Base-by-base conservation (phyloP, 2,329 filamentous ascomycete genomes). In the Exophiala calicioides region DNA sequence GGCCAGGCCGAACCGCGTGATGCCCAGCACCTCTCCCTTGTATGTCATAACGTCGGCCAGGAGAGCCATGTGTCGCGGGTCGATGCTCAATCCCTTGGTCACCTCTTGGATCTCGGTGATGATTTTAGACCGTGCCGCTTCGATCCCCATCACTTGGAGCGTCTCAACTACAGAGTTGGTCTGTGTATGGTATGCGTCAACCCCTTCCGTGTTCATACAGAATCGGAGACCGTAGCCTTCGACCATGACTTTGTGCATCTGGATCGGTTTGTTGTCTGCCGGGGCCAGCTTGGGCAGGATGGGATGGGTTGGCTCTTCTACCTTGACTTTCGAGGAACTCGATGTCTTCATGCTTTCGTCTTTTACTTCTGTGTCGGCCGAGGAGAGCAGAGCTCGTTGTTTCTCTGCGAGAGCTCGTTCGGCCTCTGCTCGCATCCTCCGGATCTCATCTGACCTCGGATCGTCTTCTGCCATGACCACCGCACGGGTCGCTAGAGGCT, bases 11-110 rank as follows among this genome's bases (percentile, higher is more conserved):
- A 97, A 97, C 23, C 93, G 85, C 2, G 93, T 98, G 65, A 98
- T 98, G 40, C 93, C 93, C 13, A 96, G 79, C 0, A 98, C 88
- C 59, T 97, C 91, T 39, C 93, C 93, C 73, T 96, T 97, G 78
- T 91, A 97, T 1, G 93, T 97, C 93, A 98, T 98, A 43, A 96
- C 90, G 62, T 98, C 93, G 8, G 93, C 91, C 1, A 98, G 81
- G 13, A 98, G 79, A 66, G 96, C 86, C 90, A 98, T 97, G 72
- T 98, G 93, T 45, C 93, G 87, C 33, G 90, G 91, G 69, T 98
- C 93, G 61, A 98, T 97, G 67, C 82, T 84, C 90, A 98, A 96
- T 65, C 85, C 83, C 26, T 81, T 81, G 90, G 97, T 98, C 63
- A 97, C 93, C 41, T 79, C 77, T 42, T 78, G 79, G 61, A 98